Base-by-base conservation (phyloP, 106 monocot genomes). In the Dendrobium nobile region DNA sequence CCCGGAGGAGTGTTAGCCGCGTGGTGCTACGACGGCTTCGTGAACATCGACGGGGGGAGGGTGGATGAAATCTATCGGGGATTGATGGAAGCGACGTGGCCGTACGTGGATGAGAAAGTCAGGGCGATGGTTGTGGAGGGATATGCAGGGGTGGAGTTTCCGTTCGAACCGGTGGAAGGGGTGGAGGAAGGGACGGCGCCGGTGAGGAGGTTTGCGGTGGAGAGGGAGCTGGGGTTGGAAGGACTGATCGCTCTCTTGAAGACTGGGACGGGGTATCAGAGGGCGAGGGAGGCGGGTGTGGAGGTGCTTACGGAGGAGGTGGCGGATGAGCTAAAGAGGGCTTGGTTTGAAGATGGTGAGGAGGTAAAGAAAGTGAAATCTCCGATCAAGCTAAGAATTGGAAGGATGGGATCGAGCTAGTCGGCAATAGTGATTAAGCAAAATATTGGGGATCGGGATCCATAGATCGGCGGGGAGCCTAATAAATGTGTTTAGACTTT, bases 261-360 rank as follows among this genome's bases (percentile, higher is more conserved):
- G 80, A 93, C 96, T 19, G 93, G 89, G 96, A 91, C 96, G 73
- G 88, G 90, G 72, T 93, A 93, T 73, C 84, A 86, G 90, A 93
- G 90, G 82, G 96, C 93, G 8, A 82, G 75, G 51, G 90, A 83
- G 33, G 82, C 43, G 20, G 96, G 87, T 26, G 85, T 96, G 74
- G 91, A 96, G 79, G 83, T 96, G 73, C 41, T 96, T 77, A 75
- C 83, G 47, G 87, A 88, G n/a, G 74, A 45, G 75, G 88, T 87
- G 68, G 82, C 85, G 24, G 78, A 9, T 2, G 89, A 93, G 61
- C 77, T 96, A 18, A 70, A 70, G 54, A 65, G 48, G 6, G 96
- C 90, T 1, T 96, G 96, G 96, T 89, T 89, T 9, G 86, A 77
- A 0, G 87, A 77, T 67, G 67, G 24, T 0, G 27, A 28, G 9